A percentile compares a stretch with the other conserved stretches of the same genome.
Conservation (phyloP, 2,329 filamentous ascomycete genomes). For the Catunica adiposa region DNA sequence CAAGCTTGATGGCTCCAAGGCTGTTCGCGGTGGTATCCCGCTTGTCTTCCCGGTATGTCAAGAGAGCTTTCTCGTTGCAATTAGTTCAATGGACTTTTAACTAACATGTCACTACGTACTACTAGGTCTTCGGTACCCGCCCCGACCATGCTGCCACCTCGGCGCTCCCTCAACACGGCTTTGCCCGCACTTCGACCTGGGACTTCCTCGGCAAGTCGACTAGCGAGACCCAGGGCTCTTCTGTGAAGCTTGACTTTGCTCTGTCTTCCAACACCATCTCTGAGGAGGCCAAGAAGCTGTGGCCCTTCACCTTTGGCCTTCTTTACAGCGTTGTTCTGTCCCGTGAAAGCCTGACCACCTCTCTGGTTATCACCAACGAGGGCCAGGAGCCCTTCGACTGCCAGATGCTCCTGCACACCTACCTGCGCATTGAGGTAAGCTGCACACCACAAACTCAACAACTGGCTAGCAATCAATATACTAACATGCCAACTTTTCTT, state of each 20-base stretch:
- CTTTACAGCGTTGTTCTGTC: slow-evolving; percentile 85
- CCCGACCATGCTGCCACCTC: slow-evolving; percentile 62
- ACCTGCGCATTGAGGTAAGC: slow-evolving; percentile 63
- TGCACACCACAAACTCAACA: neutral
- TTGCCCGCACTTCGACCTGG: slow-evolving; percentile 80
- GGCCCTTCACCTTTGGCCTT: slow-evolving; percentile 76
- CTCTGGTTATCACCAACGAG: slow-evolving; percentile 77
- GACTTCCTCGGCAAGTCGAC: slow-evolving; percentile 79
- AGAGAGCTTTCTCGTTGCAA: neutral
- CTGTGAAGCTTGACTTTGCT: slow-evolving; percentile 90
- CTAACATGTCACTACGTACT: neutral
- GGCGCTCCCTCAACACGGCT: slow-evolving; percentile 78
- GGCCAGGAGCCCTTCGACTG: slow-evolving; percentile 72
- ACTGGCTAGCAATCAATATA: neutral
- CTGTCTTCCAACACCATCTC: slow-evolving; percentile 58
- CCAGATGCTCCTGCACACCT: slow-evolving; percentile 82
- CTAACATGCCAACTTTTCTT: neutral
- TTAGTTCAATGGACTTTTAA: neutral
- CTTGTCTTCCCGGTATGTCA: slow-evolving; percentile 74
- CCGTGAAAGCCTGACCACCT: slow-evolving; percentile 58
- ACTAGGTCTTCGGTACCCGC: slow-evolving; percentile 68
- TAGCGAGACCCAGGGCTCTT: slow-evolving; percentile 31
- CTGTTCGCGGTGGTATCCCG: slow-evolving; percentile 81
- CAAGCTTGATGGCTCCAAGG: slow-evolving; percentile 69
- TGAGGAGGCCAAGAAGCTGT: slow-evolving; percentile 51